These are phyloP conservation scores for Taxillus chinensis DNA, from an alignment of 164 flowering plant genomes.

Conservation along the genomic window DNA sequence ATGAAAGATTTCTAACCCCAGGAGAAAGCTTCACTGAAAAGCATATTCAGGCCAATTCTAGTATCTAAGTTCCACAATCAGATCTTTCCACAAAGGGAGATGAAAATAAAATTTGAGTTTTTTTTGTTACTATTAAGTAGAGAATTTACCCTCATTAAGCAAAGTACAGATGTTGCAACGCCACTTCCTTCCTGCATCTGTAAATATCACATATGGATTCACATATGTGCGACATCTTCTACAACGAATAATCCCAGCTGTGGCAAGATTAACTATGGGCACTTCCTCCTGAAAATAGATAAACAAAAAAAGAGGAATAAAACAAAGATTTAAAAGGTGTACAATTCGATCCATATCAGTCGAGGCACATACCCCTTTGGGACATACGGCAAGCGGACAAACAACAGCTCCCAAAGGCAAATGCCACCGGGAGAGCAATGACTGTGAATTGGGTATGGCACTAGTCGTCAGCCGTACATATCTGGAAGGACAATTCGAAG, in stretches of 20 bases:
- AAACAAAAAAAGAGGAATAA: slow-evolving; percentile 4
- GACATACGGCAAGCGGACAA: slow-evolving; percentile 92
- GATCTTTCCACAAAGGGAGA: not conserved
- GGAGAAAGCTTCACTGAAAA: too few relatives aligned
- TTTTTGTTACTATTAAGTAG: not conserved
- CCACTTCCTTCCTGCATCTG: slow-evolving; percentile 96
- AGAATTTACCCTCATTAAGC: slow-evolving; percentile 77
- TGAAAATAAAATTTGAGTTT: not conserved
- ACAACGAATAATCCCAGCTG: slow-evolving; percentile 78
- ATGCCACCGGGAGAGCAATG: slow-evolving; percentile 91
- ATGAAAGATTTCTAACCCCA: too few relatives aligned
- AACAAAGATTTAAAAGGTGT: not conserved
- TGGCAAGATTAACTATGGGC: slow-evolving; percentile 72
- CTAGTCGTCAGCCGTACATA: slow-evolving; percentile 71
- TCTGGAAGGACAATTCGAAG: slow-evolving; percentile 70
- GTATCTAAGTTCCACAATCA: not conserved
- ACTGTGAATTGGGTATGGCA: slow-evolving; percentile 81
- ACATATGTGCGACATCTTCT: slow-evolving; percentile 94
- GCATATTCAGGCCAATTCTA: not conserved
- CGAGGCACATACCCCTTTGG: slow-evolving; percentile 70
- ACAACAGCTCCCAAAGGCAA: slow-evolving; percentile 94
- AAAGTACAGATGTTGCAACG: slow-evolving; percentile 87
- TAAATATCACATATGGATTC: slow-evolving; percentile 80
- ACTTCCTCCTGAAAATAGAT: slow-evolving; percentile 72
- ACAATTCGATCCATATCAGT: slow-evolving; percentile 4